Evolutionary conservation across 2,329 filamentous ascomycete species (phyloP), one percentile per base, ranked within the genome.

Genomic region (Cordyceps cicadae): DNA sequence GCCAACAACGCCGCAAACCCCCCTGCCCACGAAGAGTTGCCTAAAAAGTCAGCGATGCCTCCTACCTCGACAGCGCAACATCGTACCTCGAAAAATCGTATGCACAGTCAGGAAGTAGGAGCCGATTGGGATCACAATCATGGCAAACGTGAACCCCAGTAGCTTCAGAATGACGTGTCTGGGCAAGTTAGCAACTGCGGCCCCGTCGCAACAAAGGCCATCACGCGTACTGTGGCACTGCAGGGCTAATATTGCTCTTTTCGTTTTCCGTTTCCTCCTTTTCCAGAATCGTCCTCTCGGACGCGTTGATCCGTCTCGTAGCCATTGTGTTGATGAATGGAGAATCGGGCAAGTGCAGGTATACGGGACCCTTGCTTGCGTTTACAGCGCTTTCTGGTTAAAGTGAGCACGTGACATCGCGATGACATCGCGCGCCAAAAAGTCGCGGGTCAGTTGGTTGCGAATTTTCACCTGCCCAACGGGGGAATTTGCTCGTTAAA

Each of bases 81-180:
- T 70, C 77, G 60, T 76, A 92, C 93, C 92, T 67, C 80, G 79
- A 75, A 96, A 97, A 32, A 97, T 67, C 0, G 79, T 82, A 69
- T 92, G 83, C 32, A 96, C 81, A 0, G 89, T 89, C 51, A 89
- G 69, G 72, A 95, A 99, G 75, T 97, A 99, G 48, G 89, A 91
- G 46, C 90, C 87, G 67, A 99, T 90, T 15, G 94, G 94, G 21
- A 89, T 75, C 17, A 88, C 82, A 63, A 97, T 82, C 93, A 99
- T 97, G 70, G 92, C 92, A 45, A 92, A 78, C 0, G 92, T 96
- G 76, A 97, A 97, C 64, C 83, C 87, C 17, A 97, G 81, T 21
- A 99, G 85, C 77, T 97, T 99, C 70, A 87, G 77, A 65, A 99
- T 94, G 66, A 97, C 92, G 70, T 88, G 81, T 61, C 91, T 91